A percentile compares a stretch with the other conserved stretches of the same genome.
phyloP scores from a whole-genome alignment of 2,329 filamentous ascomycete genomes.

The Ceratocystis huliohia region DNA sequence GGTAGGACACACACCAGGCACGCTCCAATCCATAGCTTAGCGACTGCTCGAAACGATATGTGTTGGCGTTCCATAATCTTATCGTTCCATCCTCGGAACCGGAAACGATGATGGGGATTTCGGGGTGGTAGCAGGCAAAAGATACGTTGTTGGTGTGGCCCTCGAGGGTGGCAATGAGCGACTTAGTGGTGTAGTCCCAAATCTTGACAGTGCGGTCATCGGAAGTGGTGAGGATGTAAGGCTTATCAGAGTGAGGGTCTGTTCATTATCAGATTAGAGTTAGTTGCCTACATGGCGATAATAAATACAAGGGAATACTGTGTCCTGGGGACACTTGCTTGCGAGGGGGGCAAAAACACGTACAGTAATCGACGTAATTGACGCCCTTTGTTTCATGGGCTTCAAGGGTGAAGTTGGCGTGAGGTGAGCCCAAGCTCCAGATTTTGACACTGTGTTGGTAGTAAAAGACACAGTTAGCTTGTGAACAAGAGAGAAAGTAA shows the following conservation, averaged over 20 bases:
- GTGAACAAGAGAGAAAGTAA: background rate
- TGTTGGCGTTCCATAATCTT: slow-evolving; percentile 98
- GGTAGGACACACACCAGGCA: slow-evolving; percentile 95
- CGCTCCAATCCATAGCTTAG: slow-evolving; percentile 91
- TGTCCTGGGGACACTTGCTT: background rate
- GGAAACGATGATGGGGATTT: slow-evolving; percentile 92
- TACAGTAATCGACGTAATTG: slow-evolving; percentile 83
- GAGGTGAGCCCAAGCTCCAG: slow-evolving; percentile 88
- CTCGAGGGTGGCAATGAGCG: slow-evolving; percentile 87
- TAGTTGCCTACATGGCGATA: background rate
- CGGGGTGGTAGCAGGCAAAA: slow-evolving; percentile 94
- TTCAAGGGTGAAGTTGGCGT: slow-evolving; percentile 90
- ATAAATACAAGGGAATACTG: background rate
- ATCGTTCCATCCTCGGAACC: slow-evolving; percentile 95
- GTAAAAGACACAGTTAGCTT: background rate
- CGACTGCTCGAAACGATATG: slow-evolving; percentile 89
- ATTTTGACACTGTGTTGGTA: slow-evolving; percentile 66
- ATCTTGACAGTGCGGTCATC: slow-evolving; percentile 96
- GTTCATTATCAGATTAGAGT: background rate
- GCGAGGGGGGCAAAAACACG: background rate
- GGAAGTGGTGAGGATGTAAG: slow-evolving; percentile 88
- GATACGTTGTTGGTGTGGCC: slow-evolving; percentile 97
- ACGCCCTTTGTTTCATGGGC: slow-evolving; percentile 96
- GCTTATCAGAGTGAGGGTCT: slow-evolving; percentile 56
- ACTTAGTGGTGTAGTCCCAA: slow-evolving; percentile 99